A percentile compares a stretch with the other conserved stretches of the same genome.
phyloP scores from a whole-genome alignment of 2,329 filamentous ascomycete species.

The Colletotrichum sp. region DNA sequence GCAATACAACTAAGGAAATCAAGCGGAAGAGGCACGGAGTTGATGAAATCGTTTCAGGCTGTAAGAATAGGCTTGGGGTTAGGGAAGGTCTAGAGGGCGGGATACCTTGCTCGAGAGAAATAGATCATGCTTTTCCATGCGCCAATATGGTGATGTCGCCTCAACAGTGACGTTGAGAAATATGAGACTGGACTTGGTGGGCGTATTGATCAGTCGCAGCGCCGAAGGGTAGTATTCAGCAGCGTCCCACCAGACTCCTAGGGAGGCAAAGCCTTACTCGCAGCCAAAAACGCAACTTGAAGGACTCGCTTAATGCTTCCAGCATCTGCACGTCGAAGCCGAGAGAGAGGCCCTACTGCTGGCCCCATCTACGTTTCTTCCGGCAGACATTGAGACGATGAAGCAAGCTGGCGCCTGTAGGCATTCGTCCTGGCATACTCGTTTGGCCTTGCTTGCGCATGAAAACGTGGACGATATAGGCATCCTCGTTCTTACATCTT shows the following conservation, averaged over 20 bases:
- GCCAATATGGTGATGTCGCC: not conserved
- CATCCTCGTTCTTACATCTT: not conserved
- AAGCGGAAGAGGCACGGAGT: not conserved
- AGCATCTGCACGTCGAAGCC: not conserved
- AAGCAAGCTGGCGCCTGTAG: not conserved
- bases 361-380: not conserved
- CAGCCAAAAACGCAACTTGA: not conserved
- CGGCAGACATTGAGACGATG: not conserved
- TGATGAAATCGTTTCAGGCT: slow-evolving; percentile 19
- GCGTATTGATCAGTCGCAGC: not conserved
- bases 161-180: not conserved
- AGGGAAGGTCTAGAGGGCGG: slow-evolving; percentile 17
- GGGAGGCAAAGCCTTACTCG: not conserved
- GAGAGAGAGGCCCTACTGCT: not conserved
- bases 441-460: not conserved
- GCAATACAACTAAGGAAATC: slow-evolving; percentile 87
- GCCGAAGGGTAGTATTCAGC: not conserved
- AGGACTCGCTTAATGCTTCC: not conserved
- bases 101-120: slow-evolving; percentile 17
- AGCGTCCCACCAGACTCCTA: not conserved
- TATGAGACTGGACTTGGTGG: not conserved
- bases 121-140: slow-evolving; percentile 19
- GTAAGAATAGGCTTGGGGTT: slow-evolving; percentile 26
- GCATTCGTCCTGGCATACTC: not conserved
- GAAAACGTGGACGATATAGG: not conserved